These are phyloP conservation scores for Ascochyta clinopodiicola DNA, from an alignment of 2,329 filamentous ascomycete genomes.

Conservation along the genomic window DNA sequence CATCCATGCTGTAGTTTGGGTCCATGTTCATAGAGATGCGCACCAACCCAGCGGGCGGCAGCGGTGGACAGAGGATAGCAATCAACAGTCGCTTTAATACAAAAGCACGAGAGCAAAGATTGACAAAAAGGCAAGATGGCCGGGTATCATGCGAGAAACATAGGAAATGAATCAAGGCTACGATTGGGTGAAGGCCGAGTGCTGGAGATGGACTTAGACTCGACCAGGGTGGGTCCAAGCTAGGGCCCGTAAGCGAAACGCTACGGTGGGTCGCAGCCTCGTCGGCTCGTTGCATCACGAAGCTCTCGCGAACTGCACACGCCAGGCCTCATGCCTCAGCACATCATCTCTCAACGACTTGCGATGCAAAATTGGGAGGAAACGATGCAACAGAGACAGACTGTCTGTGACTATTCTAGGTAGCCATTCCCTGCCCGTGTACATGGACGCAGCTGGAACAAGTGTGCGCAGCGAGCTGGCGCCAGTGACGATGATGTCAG, in stretches of 20 bases:
- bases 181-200: slow-evolving; percentile 15
- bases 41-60: neutral
- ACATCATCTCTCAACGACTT: neutral
- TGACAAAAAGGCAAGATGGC: slow-evolving; percentile 5
- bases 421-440: neutral
- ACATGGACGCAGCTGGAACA: neutral
- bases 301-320: slow-evolving; percentile 18
- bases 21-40: slow-evolving; percentile 61
- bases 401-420: neutral
- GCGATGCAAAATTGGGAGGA: neutral
- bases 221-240: slow-evolving; percentile 19
- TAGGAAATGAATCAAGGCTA: slow-evolving; percentile 13
- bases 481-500: slow-evolving; percentile 3
- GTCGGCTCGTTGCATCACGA: slow-evolving; percentile 19
- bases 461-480: neutral
- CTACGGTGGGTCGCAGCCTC: slow-evolving; percentile 14
- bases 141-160: slow-evolving; percentile 32
- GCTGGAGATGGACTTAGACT: slow-evolving; percentile 21
- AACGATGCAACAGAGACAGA: neutral
- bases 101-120: slow-evolving; percentile 6
- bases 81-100: neutral
- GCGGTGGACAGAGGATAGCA: slow-evolving; percentile 4
- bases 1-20: slow-evolving; percentile 47
- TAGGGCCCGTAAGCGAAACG: slow-evolving; percentile 17
- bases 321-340: neutral